Base-by-base conservation (phyloP, 805 yeast species). In the Candida palmyrensis region DNA sequence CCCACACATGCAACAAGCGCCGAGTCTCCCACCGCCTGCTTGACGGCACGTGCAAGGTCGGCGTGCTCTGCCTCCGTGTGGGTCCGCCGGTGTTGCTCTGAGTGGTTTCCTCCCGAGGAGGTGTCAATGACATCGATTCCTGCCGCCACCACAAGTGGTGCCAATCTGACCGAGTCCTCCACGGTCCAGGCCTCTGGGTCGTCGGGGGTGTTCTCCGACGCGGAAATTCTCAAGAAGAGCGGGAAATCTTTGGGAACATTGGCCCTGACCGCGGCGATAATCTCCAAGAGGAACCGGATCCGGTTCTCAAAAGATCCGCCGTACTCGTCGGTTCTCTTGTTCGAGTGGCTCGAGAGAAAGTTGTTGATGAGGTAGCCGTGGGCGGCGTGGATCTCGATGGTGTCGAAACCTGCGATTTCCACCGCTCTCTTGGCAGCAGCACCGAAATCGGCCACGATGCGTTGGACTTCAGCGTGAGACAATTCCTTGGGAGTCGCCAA, bases 231-330 rank as follows among this genome's bases (percentile, higher is more conserved):
- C 26, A 71, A 49, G 29, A 72, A 70, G 8, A 77, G 35, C 3
- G 80, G 75, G 26, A 59, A 33, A 15, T 57, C 59, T n/a, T 52
- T 52, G 1, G 68, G 66, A 20, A 68, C 55, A 23, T 47, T 62
- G 1, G 55, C 36, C 39, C 62, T 57, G 23, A 75, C 46, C n/a
- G 60, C 66, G 27, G 65, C 71, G 33, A 53, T 45, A 12, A 75
- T 51, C 42, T 79, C 80, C 20, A 69, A 42, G 6, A 68, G 41
- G 32, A 79, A 61, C 30, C 77, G 56, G 7, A 61, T 59, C 41
- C 85, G 66, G 53, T 77, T 77, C 44, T 76, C 82, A 33, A 77
- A 59, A 2, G 71, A 56, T 4, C 84, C 84, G 29, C 85, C 86
- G 42, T 77, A 79, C 41, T 68, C 62, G 46, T 80, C 87, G 1